Percentiles rank a stretch among this genome's conserved stretches.
Evolutionary conservation across 1,284 basidiomycete genomes (phyloP).

Genomic region (Coniophora puteana): DNA sequence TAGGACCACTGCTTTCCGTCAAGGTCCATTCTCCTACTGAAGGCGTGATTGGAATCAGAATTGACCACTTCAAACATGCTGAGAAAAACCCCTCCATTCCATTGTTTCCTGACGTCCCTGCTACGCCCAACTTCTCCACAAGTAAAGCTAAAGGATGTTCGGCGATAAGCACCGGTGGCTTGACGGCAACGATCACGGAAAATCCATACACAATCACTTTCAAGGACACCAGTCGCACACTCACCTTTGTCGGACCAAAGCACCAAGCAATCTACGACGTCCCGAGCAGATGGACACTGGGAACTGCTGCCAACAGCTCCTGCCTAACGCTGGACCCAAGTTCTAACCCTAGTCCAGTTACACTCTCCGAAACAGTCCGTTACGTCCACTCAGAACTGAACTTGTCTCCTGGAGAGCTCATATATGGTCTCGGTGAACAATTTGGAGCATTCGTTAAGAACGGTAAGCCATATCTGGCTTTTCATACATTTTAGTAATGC

Average conservation of each 20-base stretch:
- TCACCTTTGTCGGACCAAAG: slow-evolving; percentile 56
- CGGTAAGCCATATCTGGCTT: slow-evolving; percentile 33
- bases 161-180: slow-evolving; percentile 38
- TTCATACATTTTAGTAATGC: slow-evolving; percentile 3
- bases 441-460: slow-evolving; percentile 77
- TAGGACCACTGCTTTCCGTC: slow-evolving; percentile 57
- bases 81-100: slow-evolving; percentile 48
- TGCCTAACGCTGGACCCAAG: slow-evolving; percentile 53
- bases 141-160: slow-evolving; percentile 33
- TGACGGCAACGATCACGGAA: slow-evolving; percentile 50
- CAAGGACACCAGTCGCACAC: slow-evolving; percentile 43
- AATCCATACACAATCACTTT: slow-evolving; percentile 63
- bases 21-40: slow-evolving; percentile 62
- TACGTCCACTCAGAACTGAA: slow-evolving; percentile 70
- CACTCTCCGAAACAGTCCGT: slow-evolving; percentile 42
- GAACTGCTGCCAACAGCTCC: slow-evolving; percentile 56
- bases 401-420: slow-evolving; percentile 63
- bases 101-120: slow-evolving; percentile 59
- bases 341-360: slow-evolving; percentile 51
- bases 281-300: slow-evolving; percentile 58
- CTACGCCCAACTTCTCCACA: slow-evolving; percentile 41
- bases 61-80: slow-evolving; percentile 54
- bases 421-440: slow-evolving; percentile 72
- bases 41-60: slow-evolving; percentile 62
- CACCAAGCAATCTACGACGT: slow-evolving; percentile 65